These are phyloP conservation scores for Phellopilus nigrolimitatus DNA, from an alignment of 1,284 basidiomycete species.

Conservation along the genomic window DNA sequence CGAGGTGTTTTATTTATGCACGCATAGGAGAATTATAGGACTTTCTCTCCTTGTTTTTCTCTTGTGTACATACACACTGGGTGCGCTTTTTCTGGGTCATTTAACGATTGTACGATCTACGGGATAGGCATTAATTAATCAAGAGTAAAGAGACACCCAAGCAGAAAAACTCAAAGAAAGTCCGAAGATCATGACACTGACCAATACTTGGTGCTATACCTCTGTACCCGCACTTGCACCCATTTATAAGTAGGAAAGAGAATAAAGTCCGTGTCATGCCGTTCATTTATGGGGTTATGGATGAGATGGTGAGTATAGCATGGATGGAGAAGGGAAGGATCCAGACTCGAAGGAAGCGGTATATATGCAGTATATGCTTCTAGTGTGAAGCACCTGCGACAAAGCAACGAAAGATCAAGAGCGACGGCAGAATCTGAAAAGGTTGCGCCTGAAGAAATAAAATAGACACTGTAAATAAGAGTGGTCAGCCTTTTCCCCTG, in stretches of 20 bases:
- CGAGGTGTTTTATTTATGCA: background rate
- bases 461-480: constrained; percentile 55
- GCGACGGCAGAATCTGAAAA: constrained; percentile 76
- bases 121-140: constrained; percentile 1
- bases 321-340: background rate
- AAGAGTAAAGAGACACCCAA: background rate
- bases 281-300: background rate
- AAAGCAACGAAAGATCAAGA: background rate
- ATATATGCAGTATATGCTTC: background rate
- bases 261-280: background rate
- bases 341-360: background rate
- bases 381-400: background rate
- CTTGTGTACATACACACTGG: too few relatives aligned
- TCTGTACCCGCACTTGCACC: background rate
- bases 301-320: background rate
- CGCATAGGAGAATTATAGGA: too few relatives aligned
- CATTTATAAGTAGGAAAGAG: background rate
- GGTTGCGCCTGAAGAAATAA: constrained; percentile 80
- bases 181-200: background rate
- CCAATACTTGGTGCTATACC: background rate
- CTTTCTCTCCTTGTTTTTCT: background rate
- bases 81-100: background rate
- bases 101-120: background rate
- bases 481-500: constrained; percentile 22
- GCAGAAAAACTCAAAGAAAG: background rate